Evolutionary conservation across 768 basidiomycete genomes (phyloP).

Genomic region (Macrolepiota dolichaula): DNA sequence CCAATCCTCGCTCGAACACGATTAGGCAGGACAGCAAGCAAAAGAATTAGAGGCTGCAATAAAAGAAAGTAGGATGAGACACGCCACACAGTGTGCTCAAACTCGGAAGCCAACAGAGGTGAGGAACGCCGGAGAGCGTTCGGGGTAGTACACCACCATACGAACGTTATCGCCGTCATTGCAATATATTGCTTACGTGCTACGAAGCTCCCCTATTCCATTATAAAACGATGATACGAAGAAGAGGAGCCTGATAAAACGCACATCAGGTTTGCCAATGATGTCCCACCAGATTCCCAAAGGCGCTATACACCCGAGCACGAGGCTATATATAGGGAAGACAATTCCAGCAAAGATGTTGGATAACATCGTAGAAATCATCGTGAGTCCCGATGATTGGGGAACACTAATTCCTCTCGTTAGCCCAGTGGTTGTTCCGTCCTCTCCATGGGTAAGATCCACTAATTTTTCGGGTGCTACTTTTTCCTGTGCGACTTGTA

Average conservation of each 20-base stretch:
- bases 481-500: neutral
- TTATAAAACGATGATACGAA: neutral
- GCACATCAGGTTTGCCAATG: neutral
- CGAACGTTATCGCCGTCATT: neutral
- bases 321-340: neutral
- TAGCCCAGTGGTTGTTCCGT: too few species aligned
- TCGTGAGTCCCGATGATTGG: too few species aligned
- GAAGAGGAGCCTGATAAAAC: neutral
- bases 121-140: neutral
- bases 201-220: neutral
- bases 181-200: neutral
- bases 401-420: too few species aligned
- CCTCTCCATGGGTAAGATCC: neutral
- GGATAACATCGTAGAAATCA: neutral
- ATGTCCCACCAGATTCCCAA: neutral
- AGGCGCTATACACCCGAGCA: neutral
- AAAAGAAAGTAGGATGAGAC: neutral
- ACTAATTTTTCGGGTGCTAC: neutral
- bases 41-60: neutral
- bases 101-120: neutral
- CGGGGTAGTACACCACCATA: neutral
- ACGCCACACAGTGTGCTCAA: neutral
- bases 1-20: neutral
- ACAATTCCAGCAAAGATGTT: neutral
- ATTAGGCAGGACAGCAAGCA: neutral